Conservation (phyloP, 2,329 filamentous ascomycete genomes). For the Blastomyces parvus region DNA sequence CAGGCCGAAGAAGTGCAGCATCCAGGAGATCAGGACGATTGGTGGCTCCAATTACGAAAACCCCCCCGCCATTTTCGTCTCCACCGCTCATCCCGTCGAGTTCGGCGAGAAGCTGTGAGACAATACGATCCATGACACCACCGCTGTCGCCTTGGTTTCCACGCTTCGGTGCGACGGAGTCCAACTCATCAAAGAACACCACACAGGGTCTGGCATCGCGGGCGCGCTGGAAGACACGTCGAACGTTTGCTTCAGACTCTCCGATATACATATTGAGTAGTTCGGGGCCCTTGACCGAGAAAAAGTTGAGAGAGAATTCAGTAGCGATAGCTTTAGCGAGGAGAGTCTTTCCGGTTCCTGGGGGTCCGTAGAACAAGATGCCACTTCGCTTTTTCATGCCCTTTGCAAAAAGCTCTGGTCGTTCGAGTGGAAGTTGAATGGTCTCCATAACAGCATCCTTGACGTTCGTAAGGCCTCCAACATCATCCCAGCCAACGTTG, state of each 20-base stretch:
- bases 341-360: constrained; percentile 99
- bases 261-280: constrained; percentile 99
- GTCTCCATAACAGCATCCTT: constrained; percentile 99
- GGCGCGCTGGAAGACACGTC: constrained; percentile 99
- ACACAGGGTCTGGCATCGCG: constrained; percentile 95
- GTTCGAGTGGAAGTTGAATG: constrained; percentile 97
- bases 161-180: constrained; percentile 98
- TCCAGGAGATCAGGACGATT: constrained; percentile 98
- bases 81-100: constrained; percentile 96
- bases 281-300: constrained; percentile 97
- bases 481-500: constrained; percentile 99
- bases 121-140: constrained; percentile 96
- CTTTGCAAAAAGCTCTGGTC: constrained; percentile 99
- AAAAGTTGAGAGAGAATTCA: constrained; percentile 98
- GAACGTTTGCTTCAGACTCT: constrained; percentile 99
- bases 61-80: constrained; percentile 94
- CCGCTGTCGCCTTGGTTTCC: constrained; percentile 93
- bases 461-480: constrained; percentile 94
- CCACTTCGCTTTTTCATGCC: constrained; percentile 94
- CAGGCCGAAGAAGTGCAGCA: constrained; percentile 93
- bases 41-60: constrained; percentile 98
- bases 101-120: constrained; percentile 97
- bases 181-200: constrained; percentile 96
- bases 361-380: constrained; percentile 97
- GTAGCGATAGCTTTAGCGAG: constrained; percentile 99